Base-by-base conservation (phyloP, 2,329 filamentous ascomycete genomes). In the Immersiporthe knoxdaviesiana region DNA sequence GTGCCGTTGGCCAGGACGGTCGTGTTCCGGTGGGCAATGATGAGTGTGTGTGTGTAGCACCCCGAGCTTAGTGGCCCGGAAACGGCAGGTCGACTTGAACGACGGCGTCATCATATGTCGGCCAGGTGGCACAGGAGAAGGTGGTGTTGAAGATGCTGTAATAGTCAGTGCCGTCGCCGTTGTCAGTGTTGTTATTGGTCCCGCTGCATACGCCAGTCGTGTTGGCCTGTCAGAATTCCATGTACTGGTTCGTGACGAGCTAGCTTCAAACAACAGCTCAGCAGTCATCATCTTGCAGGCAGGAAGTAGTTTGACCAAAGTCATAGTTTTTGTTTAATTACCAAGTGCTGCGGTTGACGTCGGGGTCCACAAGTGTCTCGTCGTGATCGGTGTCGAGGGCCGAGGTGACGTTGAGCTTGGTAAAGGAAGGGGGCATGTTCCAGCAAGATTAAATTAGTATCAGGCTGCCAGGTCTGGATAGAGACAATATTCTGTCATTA, bases 221-320 rank as follows among this genome's bases (percentile, higher is more conserved):
- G 39, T 66, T 66, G 35, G 64, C 64, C n/a, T 66, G 81, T 84
- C 84, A 86, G 71, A 84, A 80, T 74, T 86, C 83, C 35, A 84
- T 72, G 69, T 79, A 82, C 2, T 78, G 77, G 47, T 80, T 74
- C 0, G 80, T 76, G 1, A 85, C 75, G 6, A 83, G 82, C 71
- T 84, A 78, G 75, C 58, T 60, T 35, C 10, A 16, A n/a, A n/a
- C n/a, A n/a, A 37, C 32, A n/a, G 35, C n/a, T 35, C 21, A n/a
- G n/a, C 6, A 24, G 18, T 60, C 32, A 60, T 32, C 21, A 2
- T 6, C n/a, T 60, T 39, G 35, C 58, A 39, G 21, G 8, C 32
- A 60, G 58, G 12, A n/a, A n/a, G n/a, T n/a, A n/a, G 30, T 8
- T 32, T 21, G 30, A 39, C 10, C 14, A 39, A 39, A 3, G 58